Conservation (phyloP, 495 filamentous ascomycete genomes). For the Talaromyces proteolyticus region DNA sequence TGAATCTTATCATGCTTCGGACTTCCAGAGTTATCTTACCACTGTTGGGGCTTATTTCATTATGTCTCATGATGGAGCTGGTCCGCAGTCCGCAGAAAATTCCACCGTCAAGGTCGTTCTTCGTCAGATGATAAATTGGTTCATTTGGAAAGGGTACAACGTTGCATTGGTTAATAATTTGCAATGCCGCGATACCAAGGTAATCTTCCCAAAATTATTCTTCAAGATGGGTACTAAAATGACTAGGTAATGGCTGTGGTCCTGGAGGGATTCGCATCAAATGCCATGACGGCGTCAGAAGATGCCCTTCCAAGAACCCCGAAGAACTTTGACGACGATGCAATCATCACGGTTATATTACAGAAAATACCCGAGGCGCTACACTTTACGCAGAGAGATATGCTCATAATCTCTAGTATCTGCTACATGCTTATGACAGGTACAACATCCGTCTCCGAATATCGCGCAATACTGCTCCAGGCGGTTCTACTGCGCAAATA, state of each 20-base stretch:
- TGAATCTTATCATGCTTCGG: constrained; percentile 28
- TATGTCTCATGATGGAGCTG: constrained; percentile 61
- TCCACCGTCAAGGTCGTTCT: constrained; percentile 15
- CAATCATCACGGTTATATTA: not conserved
- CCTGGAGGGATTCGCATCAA: constrained; percentile 22
- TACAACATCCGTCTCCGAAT: not conserved
- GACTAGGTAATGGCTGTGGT: constrained; percentile 37
- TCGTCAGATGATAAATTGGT: constrained; percentile 42
- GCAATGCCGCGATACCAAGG: constrained; percentile 57
- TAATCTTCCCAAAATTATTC: too few species aligned
- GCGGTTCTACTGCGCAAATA: not conserved
- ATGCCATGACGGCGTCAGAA: not conserved
- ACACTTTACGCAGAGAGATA: not conserved
- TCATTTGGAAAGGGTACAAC: constrained; percentile 44
- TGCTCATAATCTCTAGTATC: not conserved
- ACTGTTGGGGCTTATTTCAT: constrained; percentile 53
- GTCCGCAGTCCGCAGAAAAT: not conserved
- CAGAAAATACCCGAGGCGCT: too few species aligned
- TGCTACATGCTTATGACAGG: not conserved
- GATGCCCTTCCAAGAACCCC: not conserved
- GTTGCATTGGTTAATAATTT: constrained; percentile 54
- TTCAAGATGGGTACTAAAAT: not conserved
- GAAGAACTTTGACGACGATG: not conserved
- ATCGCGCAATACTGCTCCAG: constrained; percentile 10
- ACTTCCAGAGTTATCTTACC: constrained; percentile 49